A percentile compares a stretch with the other conserved stretches of the same genome.
Evolutionary conservation across 257 asterid genomes (phyloP).

Genomic region (Solanum pennellii): DNA sequence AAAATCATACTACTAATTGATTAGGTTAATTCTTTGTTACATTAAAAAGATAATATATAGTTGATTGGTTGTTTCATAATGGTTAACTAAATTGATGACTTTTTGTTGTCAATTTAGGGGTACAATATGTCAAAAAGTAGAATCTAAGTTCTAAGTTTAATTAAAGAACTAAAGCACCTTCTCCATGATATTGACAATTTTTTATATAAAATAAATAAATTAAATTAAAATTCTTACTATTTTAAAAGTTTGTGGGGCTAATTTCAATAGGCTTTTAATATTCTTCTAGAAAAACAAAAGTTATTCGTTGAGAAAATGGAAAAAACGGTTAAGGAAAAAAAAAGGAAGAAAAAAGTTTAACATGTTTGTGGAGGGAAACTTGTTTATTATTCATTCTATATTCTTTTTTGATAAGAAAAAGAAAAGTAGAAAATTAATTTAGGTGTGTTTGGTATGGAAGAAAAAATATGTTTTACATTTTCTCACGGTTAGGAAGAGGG

Average conservation of each 20-base stretch:
- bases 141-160: neutral
- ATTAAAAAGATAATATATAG: neutral
- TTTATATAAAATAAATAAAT: neutral
- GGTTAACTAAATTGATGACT: constrained; percentile 14
- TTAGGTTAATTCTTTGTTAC: neutral
- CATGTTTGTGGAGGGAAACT: constrained; percentile 10
- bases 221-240: neutral
- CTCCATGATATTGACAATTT: constrained; percentile 4
- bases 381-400: neutral
- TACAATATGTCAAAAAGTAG: constrained; percentile 12
- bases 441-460: neutral
- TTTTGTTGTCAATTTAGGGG: neutral
- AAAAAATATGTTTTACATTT: neutral
- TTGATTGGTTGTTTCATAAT: neutral
- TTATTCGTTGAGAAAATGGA: neutral
- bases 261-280: neutral
- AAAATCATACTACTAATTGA: neutral
- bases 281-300: neutral
- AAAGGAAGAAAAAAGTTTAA: neutral
- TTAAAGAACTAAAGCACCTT: neutral
- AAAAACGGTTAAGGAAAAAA: neutral
- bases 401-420: neutral
- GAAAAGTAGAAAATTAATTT: neutral
- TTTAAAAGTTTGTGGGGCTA: constrained; percentile 6
- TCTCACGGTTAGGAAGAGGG: neutral